phyloP scores from a whole-genome alignment of 2,329 filamentous ascomycete species.

The Aotearoamyces nothofagi region DNA sequence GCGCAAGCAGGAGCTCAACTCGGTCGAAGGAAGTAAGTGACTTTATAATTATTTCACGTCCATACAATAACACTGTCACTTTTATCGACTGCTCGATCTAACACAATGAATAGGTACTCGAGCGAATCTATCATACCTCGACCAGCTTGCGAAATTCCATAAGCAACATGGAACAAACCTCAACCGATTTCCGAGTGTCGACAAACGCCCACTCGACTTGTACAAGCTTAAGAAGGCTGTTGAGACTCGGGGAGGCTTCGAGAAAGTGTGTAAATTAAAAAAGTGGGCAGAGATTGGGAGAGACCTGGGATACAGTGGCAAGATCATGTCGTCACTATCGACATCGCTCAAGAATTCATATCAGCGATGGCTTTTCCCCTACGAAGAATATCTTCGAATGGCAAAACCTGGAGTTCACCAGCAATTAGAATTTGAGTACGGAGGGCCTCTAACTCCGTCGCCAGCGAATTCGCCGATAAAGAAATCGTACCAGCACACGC shows the following conservation, averaged over 20 bases:
- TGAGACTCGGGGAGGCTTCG: slow-evolving; percentile 85
- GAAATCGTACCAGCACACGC: slow-evolving; percentile 42
- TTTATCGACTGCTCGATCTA: too few relatives aligned
- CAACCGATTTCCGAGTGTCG: slow-evolving; percentile 87
- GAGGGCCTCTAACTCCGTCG: slow-evolving; percentile 71
- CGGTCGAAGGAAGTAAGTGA: slow-evolving; percentile 84
- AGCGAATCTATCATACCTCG: slow-evolving; percentile 89
- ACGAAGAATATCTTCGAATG: slow-evolving; percentile 82
- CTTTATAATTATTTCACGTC: background rate
- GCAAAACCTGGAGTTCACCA: slow-evolving; percentile 96
- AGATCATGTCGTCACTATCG: slow-evolving; percentile 98
- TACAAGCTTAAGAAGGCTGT: slow-evolving; percentile 96
- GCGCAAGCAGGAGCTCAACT: slow-evolving; percentile 90
- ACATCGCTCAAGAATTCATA: slow-evolving; percentile 98
- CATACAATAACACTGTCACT: too few relatives aligned
- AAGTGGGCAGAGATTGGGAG: slow-evolving; percentile 98
- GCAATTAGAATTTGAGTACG: slow-evolving; percentile 83
- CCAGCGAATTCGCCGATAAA: slow-evolving; percentile 65
- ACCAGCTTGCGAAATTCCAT: slow-evolving; percentile 90
- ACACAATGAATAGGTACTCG: slow-evolving; percentile 52
- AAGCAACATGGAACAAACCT: slow-evolving; percentile 91
- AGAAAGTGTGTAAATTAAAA: slow-evolving; percentile 91
- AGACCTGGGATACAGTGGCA: slow-evolving; percentile 93
- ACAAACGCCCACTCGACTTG: slow-evolving; percentile 90
- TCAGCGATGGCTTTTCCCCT: slow-evolving; percentile 90